Conservation (phyloP, 768 basidiomycete species). For the Pisolithus albus region DNA sequence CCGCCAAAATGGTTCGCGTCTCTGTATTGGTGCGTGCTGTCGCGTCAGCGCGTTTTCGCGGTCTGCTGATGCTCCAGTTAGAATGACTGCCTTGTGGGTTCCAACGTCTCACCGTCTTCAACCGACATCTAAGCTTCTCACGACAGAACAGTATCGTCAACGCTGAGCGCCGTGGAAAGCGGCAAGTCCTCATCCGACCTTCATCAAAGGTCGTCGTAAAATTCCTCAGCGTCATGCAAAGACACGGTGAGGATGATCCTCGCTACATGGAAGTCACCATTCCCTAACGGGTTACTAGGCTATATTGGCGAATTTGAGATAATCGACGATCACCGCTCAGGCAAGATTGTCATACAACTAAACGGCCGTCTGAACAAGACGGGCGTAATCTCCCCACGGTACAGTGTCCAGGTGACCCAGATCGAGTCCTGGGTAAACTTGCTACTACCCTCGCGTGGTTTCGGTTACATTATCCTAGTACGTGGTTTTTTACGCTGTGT, state of each 20-base stretch:
- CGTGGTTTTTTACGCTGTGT: constrained; percentile 21
- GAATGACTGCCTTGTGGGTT: constrained; percentile 55
- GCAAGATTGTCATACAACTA: constrained; percentile 97
- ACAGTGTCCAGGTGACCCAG: constrained; percentile 89
- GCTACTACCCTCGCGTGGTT: constrained; percentile 91
- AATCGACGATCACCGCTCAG: constrained; percentile 96
- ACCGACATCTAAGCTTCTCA: not conserved
- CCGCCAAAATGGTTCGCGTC: constrained; percentile 73
- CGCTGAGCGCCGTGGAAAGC: constrained; percentile 98
- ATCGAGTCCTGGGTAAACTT: constrained; percentile 97
- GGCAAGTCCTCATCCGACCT: constrained; percentile 96
- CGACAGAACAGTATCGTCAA: constrained; percentile 93
- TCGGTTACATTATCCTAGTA: constrained; percentile 93
- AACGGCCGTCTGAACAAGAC: constrained; percentile 98
- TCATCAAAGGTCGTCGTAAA: constrained; percentile 98
- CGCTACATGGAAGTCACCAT: not conserved
- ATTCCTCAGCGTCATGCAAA: constrained; percentile 97
- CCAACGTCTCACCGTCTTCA: not conserved
- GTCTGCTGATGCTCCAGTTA: constrained; percentile 5
- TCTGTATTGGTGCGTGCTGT: constrained; percentile 58
- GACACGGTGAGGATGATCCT: constrained; percentile 68
- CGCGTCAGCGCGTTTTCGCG: not conserved
- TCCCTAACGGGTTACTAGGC: constrained; percentile 39
- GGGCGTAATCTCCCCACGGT: constrained; percentile 99
- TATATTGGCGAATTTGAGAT: constrained; percentile 99